Percentiles rank a stretch among this genome's conserved stretches.
These are phyloP conservation scores for Spongospora subterranea DNA, from an alignment of 208 protist genomes.

Conservation along the genomic window DNA sequence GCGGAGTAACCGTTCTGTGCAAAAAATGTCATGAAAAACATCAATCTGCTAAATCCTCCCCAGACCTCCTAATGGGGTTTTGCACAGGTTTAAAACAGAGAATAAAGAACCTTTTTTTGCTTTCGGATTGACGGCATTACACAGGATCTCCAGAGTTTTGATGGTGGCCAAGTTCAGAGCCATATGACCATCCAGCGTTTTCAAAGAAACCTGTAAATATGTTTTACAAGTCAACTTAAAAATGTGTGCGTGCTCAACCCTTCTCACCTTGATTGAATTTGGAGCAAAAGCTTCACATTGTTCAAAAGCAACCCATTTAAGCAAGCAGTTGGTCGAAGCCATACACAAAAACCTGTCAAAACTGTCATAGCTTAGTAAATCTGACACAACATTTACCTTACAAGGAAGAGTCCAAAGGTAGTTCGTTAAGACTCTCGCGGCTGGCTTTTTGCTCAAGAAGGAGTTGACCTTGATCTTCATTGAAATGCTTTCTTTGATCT, in stretches of 20 bases:
- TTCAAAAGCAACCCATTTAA: slow-evolving; percentile 41
- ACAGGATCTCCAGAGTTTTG: slow-evolving; percentile 38
- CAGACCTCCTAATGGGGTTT: slow-evolving; percentile 53
- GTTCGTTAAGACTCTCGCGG: neutral
- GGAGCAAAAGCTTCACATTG: slow-evolving; percentile 15
- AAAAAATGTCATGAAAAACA: neutral
- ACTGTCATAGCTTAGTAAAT: neutral
- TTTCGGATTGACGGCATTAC: slow-evolving; percentile 55
- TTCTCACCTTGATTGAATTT: slow-evolving; percentile 31
- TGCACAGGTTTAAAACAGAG: slow-evolving; percentile 35
- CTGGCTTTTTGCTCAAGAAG: slow-evolving; percentile 31
- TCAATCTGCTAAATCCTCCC: neutral
- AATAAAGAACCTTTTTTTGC: slow-evolving; percentile 14
- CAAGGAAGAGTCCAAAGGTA: slow-evolving; percentile 14
- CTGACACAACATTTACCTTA: neutral
- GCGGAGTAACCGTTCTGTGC: slow-evolving; percentile 45
- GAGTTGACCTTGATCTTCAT: slow-evolving; percentile 44
- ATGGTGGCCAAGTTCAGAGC: slow-evolving; percentile 15
- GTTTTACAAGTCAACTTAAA: neutral
- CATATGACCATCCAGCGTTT: slow-evolving; percentile 54
- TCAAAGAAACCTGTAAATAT: neutral
- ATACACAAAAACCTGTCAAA: slow-evolving; percentile 23
- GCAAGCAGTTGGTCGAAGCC: slow-evolving; percentile 34
- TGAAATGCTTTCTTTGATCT: slow-evolving; percentile 53
- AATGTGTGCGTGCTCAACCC: neutral